These are phyloP conservation scores for Tulasnella sp. DNA, from an alignment of 768 basidiomycete species.

Conservation along the genomic window DNA sequence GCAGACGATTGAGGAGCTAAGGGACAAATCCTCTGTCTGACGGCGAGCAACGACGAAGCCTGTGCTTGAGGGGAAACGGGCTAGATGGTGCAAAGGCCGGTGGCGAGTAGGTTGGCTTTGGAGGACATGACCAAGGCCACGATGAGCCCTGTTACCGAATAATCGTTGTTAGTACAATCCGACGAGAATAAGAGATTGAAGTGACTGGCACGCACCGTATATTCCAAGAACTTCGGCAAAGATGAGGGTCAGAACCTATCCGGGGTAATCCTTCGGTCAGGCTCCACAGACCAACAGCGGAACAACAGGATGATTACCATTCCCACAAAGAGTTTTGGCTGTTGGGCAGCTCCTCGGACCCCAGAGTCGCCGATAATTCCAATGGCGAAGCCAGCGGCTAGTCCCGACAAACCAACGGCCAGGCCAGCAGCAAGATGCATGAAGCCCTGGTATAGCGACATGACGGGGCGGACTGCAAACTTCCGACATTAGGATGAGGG, in stretches of 20 bases:
- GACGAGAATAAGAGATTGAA: neutral
- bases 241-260: conserved; percentile 93
- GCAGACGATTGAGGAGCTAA: neutral
- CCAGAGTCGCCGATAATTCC: conserved; percentile 99
- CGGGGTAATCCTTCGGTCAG: neutral
- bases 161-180: neutral
- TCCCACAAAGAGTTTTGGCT: conserved; percentile 87
- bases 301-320: conserved; percentile 54
- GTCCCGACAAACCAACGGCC: conserved; percentile 86
- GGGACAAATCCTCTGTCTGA: neutral
- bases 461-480: conserved; percentile 56
- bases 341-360: conserved; percentile 95
- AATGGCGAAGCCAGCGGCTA: conserved; percentile 95
- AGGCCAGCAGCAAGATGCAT: conserved; percentile 91
- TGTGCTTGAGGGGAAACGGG: neutral
- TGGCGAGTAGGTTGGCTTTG: conserved; percentile 26
- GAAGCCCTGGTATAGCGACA: conserved; percentile 92
- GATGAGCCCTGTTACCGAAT: conserved; percentile 38
- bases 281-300: neutral
- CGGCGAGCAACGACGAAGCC: neutral
- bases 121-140: conserved; percentile 46
- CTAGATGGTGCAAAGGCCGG: neutral
- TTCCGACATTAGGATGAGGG: neutral
- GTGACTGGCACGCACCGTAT: neutral
- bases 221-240: conserved; percentile 63